These are phyloP conservation scores for Sclerotinia borealis DNA, from an alignment of 2,329 filamentous ascomycete species.

Conservation along the genomic window DNA sequence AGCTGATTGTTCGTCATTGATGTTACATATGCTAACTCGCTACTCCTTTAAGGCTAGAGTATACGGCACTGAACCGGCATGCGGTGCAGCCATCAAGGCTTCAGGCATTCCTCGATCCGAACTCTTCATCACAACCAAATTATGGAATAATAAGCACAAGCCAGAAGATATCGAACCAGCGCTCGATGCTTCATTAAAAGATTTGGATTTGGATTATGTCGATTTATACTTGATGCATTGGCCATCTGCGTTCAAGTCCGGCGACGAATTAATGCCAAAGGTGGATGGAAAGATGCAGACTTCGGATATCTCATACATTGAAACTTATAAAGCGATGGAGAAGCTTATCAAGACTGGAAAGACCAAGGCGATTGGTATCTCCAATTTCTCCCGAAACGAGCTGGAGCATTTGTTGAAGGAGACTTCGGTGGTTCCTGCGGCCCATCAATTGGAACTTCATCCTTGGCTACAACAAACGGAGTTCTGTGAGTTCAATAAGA, in stretches of 20 bases:
- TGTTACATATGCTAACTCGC: slow-evolving; percentile 27
- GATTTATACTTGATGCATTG: slow-evolving; percentile 82
- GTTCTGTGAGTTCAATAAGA: slow-evolving; percentile 44
- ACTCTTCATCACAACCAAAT: slow-evolving; percentile 61
- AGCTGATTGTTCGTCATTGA: neutral
- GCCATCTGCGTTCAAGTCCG: slow-evolving; percentile 74
- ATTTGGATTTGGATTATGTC: slow-evolving; percentile 71
- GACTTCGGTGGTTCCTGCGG: slow-evolving; percentile 43
- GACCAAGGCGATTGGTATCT: slow-evolving; percentile 43
- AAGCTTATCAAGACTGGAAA: slow-evolving; percentile 55
- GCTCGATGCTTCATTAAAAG: slow-evolving; percentile 66
- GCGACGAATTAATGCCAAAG: slow-evolving; percentile 37
- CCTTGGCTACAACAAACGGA: slow-evolving; percentile 50
- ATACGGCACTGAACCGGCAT: slow-evolving; percentile 71
- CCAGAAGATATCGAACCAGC: slow-evolving; percentile 51
- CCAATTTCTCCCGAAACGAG: slow-evolving; percentile 34
- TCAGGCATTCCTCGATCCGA: slow-evolving; percentile 59
- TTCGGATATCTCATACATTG: slow-evolving; percentile 50
- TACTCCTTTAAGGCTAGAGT: slow-evolving; percentile 75
- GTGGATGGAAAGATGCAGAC: slow-evolving; percentile 34
- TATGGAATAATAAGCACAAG: slow-evolving; percentile 70
- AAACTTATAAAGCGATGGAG: slow-evolving; percentile 76
- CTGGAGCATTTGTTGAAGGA: slow-evolving; percentile 35
- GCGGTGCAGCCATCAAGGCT: slow-evolving; percentile 58
- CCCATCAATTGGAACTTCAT: slow-evolving; percentile 57